Base-by-base conservation (phyloP, 2,329 filamentous ascomycete genomes). In the Phyllosticta citribraziliensis region DNA sequence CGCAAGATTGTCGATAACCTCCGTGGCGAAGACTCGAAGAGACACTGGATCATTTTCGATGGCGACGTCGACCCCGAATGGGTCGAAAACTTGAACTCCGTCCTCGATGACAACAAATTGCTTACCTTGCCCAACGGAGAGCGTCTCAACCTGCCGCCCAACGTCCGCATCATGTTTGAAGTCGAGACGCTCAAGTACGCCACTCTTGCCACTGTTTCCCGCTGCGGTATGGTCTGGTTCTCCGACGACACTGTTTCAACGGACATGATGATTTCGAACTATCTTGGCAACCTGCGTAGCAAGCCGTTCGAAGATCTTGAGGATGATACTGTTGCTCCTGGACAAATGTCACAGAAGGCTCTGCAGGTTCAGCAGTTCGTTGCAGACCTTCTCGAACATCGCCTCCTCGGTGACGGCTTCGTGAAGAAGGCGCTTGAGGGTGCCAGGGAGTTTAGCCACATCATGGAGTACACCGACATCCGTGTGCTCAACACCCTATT, bases 201-300 rank as follows among this genome's bases (percentile, higher is more conserved):
- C 47, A 99, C 94, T 0, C 84, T 99, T 53, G 94, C 94, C 61
- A 99, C 94, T n/a, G 94, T 99, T 70, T 95, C 89, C 86, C 91
- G 94, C 77, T 99, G 94, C 73, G 94, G 94, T 82, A 99, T 99
- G 94, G 95, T 99, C 14, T 99, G 94, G 94, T 99, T 97, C 78
- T 99, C 91, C 72, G 93, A 97, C 69, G 95, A 99, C 70, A 97
- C 92, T 27, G 93, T 99, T 51, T 93, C 91, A 33, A 84, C 93
- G 1, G 84, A 83, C 66, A 96, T 99, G 88, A 89, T 97, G 85
- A 88, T 97, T 51, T 81, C 85, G 64, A 90, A 97, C 75, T 97
- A 99, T 70, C 83, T 99, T 58, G 85, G 94, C 63, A 86, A 87
- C 55, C 84, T 99, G 50, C 87, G 88, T 67, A 88, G 85, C 2